Base-by-base conservation (phyloP, 2,329 filamentous ascomycete genomes). In the Ascochyta pisi region DNA sequence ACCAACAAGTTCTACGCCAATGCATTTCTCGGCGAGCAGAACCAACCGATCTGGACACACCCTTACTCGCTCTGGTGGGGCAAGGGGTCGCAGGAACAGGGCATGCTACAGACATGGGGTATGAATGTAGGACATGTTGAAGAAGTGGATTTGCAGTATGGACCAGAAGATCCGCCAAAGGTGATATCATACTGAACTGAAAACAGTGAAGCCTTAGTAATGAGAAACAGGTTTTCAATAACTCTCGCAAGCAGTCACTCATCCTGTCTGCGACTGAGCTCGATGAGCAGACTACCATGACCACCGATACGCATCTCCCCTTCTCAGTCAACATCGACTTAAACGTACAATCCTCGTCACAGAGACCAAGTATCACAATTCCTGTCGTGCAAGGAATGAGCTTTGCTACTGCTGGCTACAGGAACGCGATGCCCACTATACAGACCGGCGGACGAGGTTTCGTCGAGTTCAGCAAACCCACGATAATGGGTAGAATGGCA, bases 301-400 rank as follows among this genome's bases (percentile, higher is more conserved):
- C 78, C 0, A 81, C 81, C 0, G 81, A 86, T 50, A 78, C 81
- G 0, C 76, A 83, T 23, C 74, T 80, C 49, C 81, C 81, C 2
- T 86, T 87, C 65, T 86, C 84, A 0, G 83, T 82, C 13, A 86
- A 91, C 60, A 86, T 92, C 41, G 88, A 90, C 40, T 79, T 98
- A 29, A 64, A 60, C 13, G 83, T 79, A 46, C 81, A 82, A 3
- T 78, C 81, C 22, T 69, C 74, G n/a, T 79, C 79, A 3, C 81
- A 83, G 7, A 73, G 80, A 1, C 84, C 89, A 0, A 80, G 83
- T 1, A 83, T 98, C 19, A 88, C 85, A 0, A 92, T 96, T 62
- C 92, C 93, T 0, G 71, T 97, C 7, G 86, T 96, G 0, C 94
- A 98, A 70, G 95, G 95, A 10, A 95, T 96, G 86, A 89, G 86